Percentiles rank a stretch among this genome's conserved stretches.
Evolutionary conservation across 352 stramenopile species (phyloP).

Genomic region (Plasmopara halstedii): DNA sequence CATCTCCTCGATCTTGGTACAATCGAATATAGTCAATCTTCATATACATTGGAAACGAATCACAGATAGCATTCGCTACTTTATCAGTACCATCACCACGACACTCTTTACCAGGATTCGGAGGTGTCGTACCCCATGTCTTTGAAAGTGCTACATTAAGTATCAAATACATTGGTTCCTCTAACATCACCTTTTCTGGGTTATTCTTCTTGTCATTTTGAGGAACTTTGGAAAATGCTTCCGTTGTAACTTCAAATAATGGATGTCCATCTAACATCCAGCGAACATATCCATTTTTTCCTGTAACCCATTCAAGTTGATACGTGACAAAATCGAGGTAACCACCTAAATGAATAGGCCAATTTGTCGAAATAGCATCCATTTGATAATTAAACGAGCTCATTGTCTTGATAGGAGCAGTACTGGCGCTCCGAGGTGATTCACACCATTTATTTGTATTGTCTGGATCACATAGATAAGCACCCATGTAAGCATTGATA

Average conservation of each 20-base stretch:
- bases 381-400: conserved; percentile 64
- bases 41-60: conserved; percentile 78
- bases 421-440: conserved; percentile 29
- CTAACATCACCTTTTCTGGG: conserved; percentile 43
- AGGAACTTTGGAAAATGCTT: conserved; percentile 34
- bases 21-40: conserved; percentile 85
- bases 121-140: conserved; percentile 34
- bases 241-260: conserved; percentile 53
- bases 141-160: conserved; percentile 50
- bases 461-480: conserved; percentile 43
- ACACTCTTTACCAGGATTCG: conserved; percentile 32
- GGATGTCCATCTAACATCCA: conserved; percentile 43
- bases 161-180: conserved; percentile 65
- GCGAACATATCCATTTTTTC: conserved; percentile 40
- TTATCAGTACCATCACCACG: conserved; percentile 42
- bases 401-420: conserved; percentile 46
- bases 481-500: conserved; percentile 46
- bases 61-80: conserved; percentile 55
- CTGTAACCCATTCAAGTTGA: conserved; percentile 54
- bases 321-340: conserved; percentile 49
- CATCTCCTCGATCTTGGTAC: conserved; percentile 44
- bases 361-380: conserved; percentile 59
- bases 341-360: conserved; percentile 41
- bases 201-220: conserved; percentile 35
- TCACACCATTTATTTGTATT: conserved; percentile 39